Base-by-base conservation (phyloP, 2,329 filamentous ascomycete genomes). In the Geosmithia morbida region DNA sequence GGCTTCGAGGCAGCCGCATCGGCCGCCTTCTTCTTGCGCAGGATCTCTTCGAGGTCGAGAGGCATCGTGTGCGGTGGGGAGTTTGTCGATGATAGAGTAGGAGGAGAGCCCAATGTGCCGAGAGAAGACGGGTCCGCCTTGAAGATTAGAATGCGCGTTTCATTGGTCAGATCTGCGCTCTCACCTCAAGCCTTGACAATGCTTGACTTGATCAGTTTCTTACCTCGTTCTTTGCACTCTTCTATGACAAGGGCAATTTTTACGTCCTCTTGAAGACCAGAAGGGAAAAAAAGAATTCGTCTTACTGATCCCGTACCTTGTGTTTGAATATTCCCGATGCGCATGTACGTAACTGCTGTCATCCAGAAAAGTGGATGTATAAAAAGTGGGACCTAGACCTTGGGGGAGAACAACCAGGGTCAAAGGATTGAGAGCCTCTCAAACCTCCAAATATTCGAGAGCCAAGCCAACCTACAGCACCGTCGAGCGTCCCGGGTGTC, bases 1-100 rank as follows among this genome's bases (percentile, higher is more conserved):
- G 88, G 88, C 71, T 92, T 95, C 48, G 86, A 77, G 10, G 87
- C 83, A 16, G 84, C 87, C 37, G 84, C 85, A 64, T 92, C 87
- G 26, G 85, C 83, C 51, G 86, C 87, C 59, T 85, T 86, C 71
- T 94, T 94, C 66, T 89, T 84, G 54, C 80, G 79, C 19, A 95
- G 66, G 4, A 95, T 75, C 56, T 94, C 85, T 63, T 95, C 88
- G 48, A 95, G 82, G 59, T 87, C 89, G 44, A 94, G 69, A 48
- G 64, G 63, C 64, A 66, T 66, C 26, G 26, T 45, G 19, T 11
- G 20, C 26, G 19, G 10, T n/a, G 26, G 3, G 41, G 14, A 43
- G 41, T 13, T 43, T 29, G 43, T 29, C 11, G 41, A 18, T 16
- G 41, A 19, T 19, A 4, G 18, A 3, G 20, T 16, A 11, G n/a